These are phyloP conservation scores for Zymoseptoria ardabiliae DNA, from an alignment of 2,329 filamentous ascomycete genomes.

Conservation along the genomic window DNA sequence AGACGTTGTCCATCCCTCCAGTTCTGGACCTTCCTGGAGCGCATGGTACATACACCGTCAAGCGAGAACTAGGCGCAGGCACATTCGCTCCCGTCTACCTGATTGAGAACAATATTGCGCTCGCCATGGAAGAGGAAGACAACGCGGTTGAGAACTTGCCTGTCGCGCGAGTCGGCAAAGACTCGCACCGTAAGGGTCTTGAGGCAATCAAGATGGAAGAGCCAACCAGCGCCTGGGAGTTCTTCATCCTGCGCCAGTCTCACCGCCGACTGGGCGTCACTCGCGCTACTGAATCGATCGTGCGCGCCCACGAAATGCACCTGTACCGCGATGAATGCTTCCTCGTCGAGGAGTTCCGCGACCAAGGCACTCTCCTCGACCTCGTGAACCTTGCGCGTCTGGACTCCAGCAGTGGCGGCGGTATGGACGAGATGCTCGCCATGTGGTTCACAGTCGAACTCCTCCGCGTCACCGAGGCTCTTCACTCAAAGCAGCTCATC, in stretches of 20 bases:
- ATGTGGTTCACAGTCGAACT: slow-evolving; percentile 97
- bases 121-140: slow-evolving; percentile 30
- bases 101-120: slow-evolving; percentile 54
- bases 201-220: slow-evolving; percentile 95
- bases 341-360: slow-evolving; percentile 76
- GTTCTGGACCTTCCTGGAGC: slow-evolving; percentile 61
- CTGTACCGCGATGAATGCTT: slow-evolving; percentile 86
- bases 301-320: slow-evolving; percentile 83
- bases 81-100: slow-evolving; percentile 95
- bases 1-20: slow-evolving; percentile 53
- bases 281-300: slow-evolving; percentile 68
- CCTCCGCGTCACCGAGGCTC: slow-evolving; percentile 77
- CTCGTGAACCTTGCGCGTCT: slow-evolving; percentile 79
- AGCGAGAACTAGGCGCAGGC: slow-evolving; percentile 80
- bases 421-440: slow-evolving; percentile 82
- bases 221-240: slow-evolving; percentile 86
- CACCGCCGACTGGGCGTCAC: slow-evolving; percentile 64
- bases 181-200: slow-evolving; percentile 51
- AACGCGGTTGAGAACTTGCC: slow-evolving; percentile 38
- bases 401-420: slow-evolving; percentile 48
- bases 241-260: slow-evolving; percentile 83
- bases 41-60: slow-evolving; percentile 64
- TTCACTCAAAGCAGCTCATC: slow-evolving; percentile 71
- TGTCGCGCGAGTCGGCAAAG: slow-evolving; percentile 52
- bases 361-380: slow-evolving; percentile 89